These are phyloP conservation scores for Lentinula raphanica DNA, from an alignment of 768 basidiomycete species.

Conservation along the genomic window DNA sequence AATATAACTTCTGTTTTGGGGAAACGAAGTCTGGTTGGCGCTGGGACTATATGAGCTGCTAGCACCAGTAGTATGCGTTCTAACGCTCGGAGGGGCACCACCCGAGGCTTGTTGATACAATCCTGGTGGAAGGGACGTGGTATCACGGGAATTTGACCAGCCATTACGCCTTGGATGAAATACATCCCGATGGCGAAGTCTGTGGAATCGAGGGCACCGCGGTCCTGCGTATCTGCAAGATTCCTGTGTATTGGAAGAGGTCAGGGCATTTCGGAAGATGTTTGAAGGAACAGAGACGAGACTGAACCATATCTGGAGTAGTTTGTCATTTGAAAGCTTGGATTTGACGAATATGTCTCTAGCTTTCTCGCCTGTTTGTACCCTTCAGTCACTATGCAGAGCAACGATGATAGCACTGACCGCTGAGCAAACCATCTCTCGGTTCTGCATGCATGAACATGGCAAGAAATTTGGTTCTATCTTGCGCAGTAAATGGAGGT, in stretches of 20 bases:
- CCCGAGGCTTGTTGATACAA: slow-evolving; percentile 80
- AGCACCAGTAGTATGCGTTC: slow-evolving; percentile 55
- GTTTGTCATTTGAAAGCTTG: slow-evolving; percentile 76
- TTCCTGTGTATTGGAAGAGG: slow-evolving; percentile 48
- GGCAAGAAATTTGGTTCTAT: slow-evolving; percentile 77
- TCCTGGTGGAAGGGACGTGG: slow-evolving; percentile 76
- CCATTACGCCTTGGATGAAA: slow-evolving; percentile 91
- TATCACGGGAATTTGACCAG: slow-evolving; percentile 62
- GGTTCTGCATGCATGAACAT: slow-evolving; percentile 74
- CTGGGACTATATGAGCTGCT: slow-evolving; percentile 58
- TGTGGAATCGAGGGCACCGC: slow-evolving; percentile 80
- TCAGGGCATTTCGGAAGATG: neutral
- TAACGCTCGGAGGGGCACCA: slow-evolving; percentile 25
- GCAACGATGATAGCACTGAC: slow-evolving; percentile 38
- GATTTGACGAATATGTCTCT: slow-evolving; percentile 89
- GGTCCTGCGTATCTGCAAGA: slow-evolving; percentile 90
- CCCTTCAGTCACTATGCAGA: neutral
- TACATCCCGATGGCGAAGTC: slow-evolving; percentile 98
- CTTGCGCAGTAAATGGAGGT: slow-evolving; percentile 71
- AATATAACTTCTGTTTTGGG: slow-evolving; percentile 32
- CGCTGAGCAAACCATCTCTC: slow-evolving; percentile 69
- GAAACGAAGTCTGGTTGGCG: slow-evolving; percentile 31
- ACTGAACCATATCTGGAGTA: slow-evolving; percentile 85
- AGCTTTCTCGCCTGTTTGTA: slow-evolving; percentile 70
- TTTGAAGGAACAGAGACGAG: slow-evolving; percentile 14